These are phyloP conservation scores for Trichocladium antarcticum DNA, from an alignment of 495 filamentous ascomycete genomes.

Conservation along the genomic window DNA sequence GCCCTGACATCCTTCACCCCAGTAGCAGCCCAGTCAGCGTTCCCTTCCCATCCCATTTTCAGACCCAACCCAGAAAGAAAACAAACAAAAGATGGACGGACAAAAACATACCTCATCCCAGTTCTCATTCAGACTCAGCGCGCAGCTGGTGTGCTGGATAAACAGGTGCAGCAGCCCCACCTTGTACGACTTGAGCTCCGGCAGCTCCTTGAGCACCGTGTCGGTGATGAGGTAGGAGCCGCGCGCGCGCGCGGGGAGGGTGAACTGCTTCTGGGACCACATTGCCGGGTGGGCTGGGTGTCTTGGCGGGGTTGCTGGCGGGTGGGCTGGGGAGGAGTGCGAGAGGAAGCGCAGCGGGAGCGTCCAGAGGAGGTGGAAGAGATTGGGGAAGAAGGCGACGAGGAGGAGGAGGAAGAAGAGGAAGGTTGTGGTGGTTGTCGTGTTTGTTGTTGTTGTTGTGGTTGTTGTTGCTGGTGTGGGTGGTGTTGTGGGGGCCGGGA, in stretches of 20 bases:
- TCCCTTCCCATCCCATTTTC: not conserved
- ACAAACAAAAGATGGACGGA: too few relatives aligned
- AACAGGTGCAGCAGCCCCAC: conserved; percentile 81
- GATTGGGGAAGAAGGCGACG: conserved; percentile 43
- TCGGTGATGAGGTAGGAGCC: conserved; percentile 87
- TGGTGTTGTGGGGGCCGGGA: not conserved
- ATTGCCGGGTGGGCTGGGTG: conserved; percentile 33
- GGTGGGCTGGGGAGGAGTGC: conserved; percentile 4
- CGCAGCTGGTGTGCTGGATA: conserved; percentile 83
- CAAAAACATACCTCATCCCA: conserved; percentile 58
- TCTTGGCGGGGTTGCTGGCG: conserved; percentile 8
- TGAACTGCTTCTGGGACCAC: conserved; percentile 75
- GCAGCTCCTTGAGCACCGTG: conserved; percentile 52
- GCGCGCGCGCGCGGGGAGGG: conserved; percentile 58
- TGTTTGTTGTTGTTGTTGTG: conserved; percentile 1
- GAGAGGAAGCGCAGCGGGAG: conserved; percentile 24
- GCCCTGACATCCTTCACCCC: conserved; percentile 38
- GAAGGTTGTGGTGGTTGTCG: conserved; percentile 27
- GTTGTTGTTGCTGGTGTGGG: not conserved
- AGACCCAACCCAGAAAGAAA: not conserved
- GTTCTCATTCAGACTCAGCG: conserved; percentile 85
- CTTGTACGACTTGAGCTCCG: conserved; percentile 69
- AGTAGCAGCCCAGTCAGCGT: not conserved
- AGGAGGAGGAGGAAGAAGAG: conserved; percentile 40
- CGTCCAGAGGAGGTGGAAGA: conserved; percentile 41